Percentiles rank a stretch among this genome's conserved stretches.
These are phyloP conservation scores for Gonapodya sp. DNA, from an alignment of 192 early-diverging fungal genomes.

Conservation along the genomic window DNA sequence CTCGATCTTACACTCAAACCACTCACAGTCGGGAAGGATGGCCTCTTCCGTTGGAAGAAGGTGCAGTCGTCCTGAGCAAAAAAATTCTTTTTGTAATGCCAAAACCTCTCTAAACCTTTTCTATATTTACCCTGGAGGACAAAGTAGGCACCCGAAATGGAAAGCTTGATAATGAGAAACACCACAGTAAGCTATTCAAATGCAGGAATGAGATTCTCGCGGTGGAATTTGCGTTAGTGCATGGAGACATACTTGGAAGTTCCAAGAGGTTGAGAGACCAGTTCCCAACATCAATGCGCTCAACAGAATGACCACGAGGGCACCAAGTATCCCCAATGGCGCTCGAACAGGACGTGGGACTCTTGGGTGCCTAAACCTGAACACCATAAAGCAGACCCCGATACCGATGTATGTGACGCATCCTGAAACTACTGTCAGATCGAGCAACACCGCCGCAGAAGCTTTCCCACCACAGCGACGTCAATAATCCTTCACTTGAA, in stretches of 20 bases:
- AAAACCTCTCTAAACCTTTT: not conserved
- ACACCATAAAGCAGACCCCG: conserved; percentile 12
- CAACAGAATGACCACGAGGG: not conserved
- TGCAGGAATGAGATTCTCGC: not conserved
- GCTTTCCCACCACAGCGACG: not conserved
- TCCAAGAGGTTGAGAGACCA: not conserved
- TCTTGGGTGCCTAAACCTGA: conserved; percentile 14
- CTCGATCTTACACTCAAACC: not conserved
- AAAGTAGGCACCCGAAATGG: not conserved
- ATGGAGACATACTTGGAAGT: not conserved
- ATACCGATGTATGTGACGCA: conserved; percentile 17
- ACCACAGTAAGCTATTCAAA: not conserved
- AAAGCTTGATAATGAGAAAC: not conserved
- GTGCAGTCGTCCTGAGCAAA: not conserved
- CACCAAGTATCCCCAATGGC: conserved; percentile 13
- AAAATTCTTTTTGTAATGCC: not conserved
- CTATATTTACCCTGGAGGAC: not conserved
- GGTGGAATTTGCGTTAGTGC: not conserved
- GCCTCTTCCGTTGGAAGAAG: not conserved
- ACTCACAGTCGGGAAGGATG: not conserved
- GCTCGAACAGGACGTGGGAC: conserved; percentile 16
- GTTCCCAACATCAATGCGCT: not conserved
- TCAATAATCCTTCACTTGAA: too few relatives aligned
- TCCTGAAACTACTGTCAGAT: conserved; percentile 11
- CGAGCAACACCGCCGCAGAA: not conserved